A percentile compares a stretch with the other conserved stretches of the same genome.
phyloP scores from a whole-genome alignment of 495 filamentous ascomycete species.

The Daldinia caldariorum region DNA sequence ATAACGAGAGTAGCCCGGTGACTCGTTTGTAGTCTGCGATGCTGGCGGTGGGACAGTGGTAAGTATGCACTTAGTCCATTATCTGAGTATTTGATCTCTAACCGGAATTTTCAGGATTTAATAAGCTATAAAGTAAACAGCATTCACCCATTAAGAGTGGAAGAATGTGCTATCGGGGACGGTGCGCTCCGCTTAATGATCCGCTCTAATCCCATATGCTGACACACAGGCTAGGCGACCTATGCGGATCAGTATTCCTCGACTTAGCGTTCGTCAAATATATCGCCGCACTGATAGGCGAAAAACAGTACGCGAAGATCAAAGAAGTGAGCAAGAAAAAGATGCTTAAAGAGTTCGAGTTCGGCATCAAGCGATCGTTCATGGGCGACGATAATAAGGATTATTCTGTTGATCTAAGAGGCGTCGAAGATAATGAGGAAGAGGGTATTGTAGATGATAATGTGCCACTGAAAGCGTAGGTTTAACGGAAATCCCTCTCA shows the following conservation, averaged over 20 bases:
- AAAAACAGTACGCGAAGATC: background rate
- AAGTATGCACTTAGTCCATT: background rate
- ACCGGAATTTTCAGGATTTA: background rate
- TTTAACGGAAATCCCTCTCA: background rate
- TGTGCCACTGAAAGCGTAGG: background rate
- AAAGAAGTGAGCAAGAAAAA: conserved; percentile 10
- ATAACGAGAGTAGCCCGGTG: conserved; percentile 3
- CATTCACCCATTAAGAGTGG: conserved; percentile 1
- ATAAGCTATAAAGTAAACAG: conserved; percentile 9
- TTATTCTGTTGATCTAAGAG: conserved; percentile 2
- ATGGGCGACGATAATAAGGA: conserved; percentile 4
- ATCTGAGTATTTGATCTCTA: background rate
- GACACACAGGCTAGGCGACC: background rate
- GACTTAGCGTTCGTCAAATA: conserved; percentile 5
- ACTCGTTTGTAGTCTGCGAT: conserved; percentile 11
- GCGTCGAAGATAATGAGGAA: conserved; percentile 10
- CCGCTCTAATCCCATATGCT: background rate
- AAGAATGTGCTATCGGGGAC: conserved; percentile 3
- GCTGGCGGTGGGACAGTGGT: conserved; percentile 12
- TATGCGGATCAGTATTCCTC: conserved; percentile 2
- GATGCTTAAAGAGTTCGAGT: conserved; percentile 5
- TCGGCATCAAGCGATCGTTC: conserved; percentile 6
- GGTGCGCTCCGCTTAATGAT: background rate
- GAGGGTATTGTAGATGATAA: conserved; percentile 2
- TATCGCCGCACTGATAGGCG: background rate